phyloP scores from a whole-genome alignment of 140 eudicot species.

The Anethum foeniculum region DNA sequence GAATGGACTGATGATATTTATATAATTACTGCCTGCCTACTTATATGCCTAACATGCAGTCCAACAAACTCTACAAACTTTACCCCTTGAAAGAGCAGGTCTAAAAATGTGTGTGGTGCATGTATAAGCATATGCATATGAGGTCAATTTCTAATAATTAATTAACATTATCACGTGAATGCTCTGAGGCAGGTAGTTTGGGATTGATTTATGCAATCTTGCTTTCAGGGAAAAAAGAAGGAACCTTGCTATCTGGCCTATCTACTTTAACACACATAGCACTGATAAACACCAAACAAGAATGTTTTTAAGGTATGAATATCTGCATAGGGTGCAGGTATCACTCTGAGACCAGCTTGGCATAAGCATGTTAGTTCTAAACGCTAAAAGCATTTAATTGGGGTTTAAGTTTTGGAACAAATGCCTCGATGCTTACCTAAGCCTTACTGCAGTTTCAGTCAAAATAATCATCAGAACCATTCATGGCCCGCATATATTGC shows the following conservation, averaged over 20 bases:
- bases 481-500: not conserved
- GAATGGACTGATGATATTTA: not conserved
- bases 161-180: not conserved
- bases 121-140: not conserved
- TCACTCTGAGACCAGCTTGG: not conserved
- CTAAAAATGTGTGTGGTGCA: not conserved
- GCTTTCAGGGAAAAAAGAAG: not conserved
- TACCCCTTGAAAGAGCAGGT: not conserved
- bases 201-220: not conserved
- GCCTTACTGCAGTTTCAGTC: not conserved
- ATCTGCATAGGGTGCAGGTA: not conserved
- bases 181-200: not conserved
- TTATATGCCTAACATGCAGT: not conserved
- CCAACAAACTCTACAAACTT: not conserved
- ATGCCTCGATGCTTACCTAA: not conserved
- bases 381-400: not conserved
- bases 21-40: not conserved
- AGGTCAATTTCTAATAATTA: not conserved
- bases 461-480: not conserved
- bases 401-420: no score
- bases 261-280: not conserved
- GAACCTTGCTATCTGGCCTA: not conserved
- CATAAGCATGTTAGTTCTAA: not conserved
- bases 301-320: not conserved
- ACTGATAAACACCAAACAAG: not conserved